Evolutionary conservation across 1,284 basidiomycete genomes (phyloP).

Genomic region (Dichomitus squalens): DNA sequence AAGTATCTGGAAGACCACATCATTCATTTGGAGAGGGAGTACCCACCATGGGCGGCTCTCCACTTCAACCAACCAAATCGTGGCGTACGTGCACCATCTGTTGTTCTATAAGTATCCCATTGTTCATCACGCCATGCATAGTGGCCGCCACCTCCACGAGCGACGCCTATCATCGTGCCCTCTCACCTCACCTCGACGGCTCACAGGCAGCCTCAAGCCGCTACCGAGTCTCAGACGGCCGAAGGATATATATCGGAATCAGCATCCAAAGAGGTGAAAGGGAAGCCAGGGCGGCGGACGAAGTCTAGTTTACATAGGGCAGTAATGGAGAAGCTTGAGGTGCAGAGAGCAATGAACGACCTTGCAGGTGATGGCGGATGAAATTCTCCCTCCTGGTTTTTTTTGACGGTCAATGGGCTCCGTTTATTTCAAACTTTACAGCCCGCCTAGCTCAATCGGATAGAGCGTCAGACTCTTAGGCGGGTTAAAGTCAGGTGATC

Average conservation of each 20-base stretch:
- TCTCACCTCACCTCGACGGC: conserved; percentile 52
- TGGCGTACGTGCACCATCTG: conserved; percentile 52
- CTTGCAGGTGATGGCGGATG: conserved; percentile 34
- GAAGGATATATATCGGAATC: background rate
- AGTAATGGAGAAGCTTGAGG: conserved; percentile 72
- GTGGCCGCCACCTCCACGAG: conserved; percentile 80
- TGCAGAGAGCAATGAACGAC: conserved; percentile 71
- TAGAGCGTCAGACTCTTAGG: conserved; percentile 79
- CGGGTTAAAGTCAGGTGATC: conserved; percentile 35
- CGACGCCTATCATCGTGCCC: conserved; percentile 73
- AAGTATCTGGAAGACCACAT: conserved; percentile 76
- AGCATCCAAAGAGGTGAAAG: conserved; percentile 29
- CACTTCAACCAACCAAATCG: conserved; percentile 82
- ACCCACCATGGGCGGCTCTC: conserved; percentile 80
- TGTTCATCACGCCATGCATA: conserved; percentile 29
- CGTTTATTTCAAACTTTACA: background rate
- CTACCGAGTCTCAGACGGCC: background rate
- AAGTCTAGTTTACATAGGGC: conserved; percentile 72
- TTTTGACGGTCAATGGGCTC: background rate
- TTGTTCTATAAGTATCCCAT: background rate
- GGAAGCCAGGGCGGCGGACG: conserved; percentile 40
- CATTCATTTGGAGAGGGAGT: conserved; percentile 71
- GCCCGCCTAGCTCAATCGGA: conserved; percentile 87
- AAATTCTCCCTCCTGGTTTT: background rate
- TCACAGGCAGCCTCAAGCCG: background rate